Conservation (phyloP, 2,329 filamentous ascomycete genomes). For the Cytospora chrysosperma region DNA sequence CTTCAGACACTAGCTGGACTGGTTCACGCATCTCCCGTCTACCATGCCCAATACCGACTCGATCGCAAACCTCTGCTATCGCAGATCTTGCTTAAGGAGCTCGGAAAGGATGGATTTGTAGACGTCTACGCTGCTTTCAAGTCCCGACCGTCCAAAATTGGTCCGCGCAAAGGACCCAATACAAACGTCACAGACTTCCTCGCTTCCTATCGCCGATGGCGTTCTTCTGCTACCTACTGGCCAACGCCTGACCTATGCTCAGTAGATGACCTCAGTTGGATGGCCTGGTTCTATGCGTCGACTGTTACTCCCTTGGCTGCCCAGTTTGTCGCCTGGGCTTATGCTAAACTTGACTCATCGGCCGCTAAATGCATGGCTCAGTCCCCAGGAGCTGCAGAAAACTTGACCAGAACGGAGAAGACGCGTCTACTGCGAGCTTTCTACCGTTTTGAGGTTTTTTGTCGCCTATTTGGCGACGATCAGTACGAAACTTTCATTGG, state of each 20-base stretch:
- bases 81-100: not conserved
- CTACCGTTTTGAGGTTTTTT: constrained; percentile 21
- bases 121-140: not conserved
- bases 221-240: not conserved
- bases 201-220: no score
- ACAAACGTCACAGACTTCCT: not conserved
- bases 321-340: not conserved
- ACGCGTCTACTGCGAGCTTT: constrained; percentile 16
- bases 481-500: not conserved
- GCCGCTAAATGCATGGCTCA: no score
- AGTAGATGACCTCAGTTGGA: not conserved
- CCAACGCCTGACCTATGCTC: not conserved
- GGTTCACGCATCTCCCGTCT: not conserved
- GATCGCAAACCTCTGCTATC: not conserved
- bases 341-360: not conserved
- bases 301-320: not conserved
- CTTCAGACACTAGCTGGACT: not conserved
- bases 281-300: not conserved
- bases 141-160: not conserved
- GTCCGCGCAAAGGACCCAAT: not conserved
- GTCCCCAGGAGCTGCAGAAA: no score
- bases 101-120: not conserved
- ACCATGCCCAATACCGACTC: not conserved
- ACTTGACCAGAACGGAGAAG: not conserved
- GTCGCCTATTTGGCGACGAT: constrained; percentile 3